Conservation (phyloP, 352 stramenopile species). For the Phytopythium helicoides region DNA sequence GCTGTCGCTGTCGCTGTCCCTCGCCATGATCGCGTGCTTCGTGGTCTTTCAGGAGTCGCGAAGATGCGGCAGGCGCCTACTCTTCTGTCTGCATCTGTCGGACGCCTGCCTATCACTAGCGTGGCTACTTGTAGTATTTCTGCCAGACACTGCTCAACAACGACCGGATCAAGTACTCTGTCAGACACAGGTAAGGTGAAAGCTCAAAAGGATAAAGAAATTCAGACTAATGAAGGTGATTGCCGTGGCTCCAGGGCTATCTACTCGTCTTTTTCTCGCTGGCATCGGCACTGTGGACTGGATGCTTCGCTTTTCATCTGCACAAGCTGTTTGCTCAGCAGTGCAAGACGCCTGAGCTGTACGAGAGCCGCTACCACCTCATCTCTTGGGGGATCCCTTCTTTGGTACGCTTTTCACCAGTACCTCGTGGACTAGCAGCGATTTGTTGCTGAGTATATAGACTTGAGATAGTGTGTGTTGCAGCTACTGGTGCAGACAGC, state of each 20-base stretch:
- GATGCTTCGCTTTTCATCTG: constrained; percentile 77
- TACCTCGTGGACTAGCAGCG: constrained; percentile 9
- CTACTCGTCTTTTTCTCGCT: constrained; percentile 64
- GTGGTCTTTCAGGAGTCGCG: constrained; percentile 59
- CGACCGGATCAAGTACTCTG: constrained; percentile 16
- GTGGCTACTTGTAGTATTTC: constrained; percentile 53
- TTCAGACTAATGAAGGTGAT: constrained; percentile 1
- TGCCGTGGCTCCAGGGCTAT: constrained; percentile 49
- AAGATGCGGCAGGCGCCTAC: constrained; percentile 54
- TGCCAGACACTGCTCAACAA: constrained; percentile 17
- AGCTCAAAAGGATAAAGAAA: too few relatives aligned
- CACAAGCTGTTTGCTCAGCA: constrained; percentile 57
- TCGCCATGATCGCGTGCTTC: constrained; percentile 59
- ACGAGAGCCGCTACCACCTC: constrained; percentile 67
- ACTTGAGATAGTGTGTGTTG: constrained; percentile 41
- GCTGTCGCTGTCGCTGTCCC: constrained; percentile 38
- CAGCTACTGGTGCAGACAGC: constrained; percentile 46
- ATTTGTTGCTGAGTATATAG: too few relatives aligned
- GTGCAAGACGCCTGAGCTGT: constrained; percentile 58
- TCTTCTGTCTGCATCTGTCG: constrained; percentile 63
- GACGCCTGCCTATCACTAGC: constrained; percentile 41
- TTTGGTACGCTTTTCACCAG: constrained; percentile 16
- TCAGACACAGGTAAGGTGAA: constrained; percentile 35
- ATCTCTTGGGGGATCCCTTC: constrained; percentile 61
- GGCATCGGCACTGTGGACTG: constrained; percentile 67